These are phyloP conservation scores for Boletus eberwhitei DNA, from an alignment of 768 basidiomycete species.

Conservation along the genomic window DNA sequence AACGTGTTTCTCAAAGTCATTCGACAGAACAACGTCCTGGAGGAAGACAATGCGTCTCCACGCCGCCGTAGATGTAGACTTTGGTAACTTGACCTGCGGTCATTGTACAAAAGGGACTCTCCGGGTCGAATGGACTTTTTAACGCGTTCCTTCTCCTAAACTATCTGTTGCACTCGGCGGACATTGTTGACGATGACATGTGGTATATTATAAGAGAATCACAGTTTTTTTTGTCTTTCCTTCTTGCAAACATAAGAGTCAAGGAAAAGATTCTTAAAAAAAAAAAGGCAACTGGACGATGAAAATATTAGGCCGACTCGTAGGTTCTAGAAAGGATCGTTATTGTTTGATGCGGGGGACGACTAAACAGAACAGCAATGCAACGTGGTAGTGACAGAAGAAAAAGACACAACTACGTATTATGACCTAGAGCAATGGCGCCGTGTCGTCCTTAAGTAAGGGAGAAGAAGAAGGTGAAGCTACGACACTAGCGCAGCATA, in stretches of 20 bases:
- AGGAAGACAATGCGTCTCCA: conserved; percentile 36
- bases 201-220: conserved; percentile 4
- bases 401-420: conserved; percentile 23
- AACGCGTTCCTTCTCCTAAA: neutral
- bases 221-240: conserved; percentile 5
- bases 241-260: neutral
- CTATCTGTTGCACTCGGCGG: neutral
- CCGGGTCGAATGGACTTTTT: neutral
- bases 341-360: conserved; percentile 23
- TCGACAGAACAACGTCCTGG: conserved; percentile 54
- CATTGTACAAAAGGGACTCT: too few relatives aligned
- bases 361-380: conserved; percentile 30
- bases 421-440: conserved; percentile 26
- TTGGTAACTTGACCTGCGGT: neutral
- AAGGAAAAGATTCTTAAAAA: neutral
- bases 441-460: conserved; percentile 27
- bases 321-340: conserved; percentile 27
- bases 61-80: conserved; percentile 6
- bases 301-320: conserved; percentile 21
- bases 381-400: conserved; percentile 27
- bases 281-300: conserved; percentile 6
- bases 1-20: conserved; percentile 73
- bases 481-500: conserved; percentile 24
- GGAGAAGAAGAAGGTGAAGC: conserved; percentile 2
- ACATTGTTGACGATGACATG: neutral